Percentiles rank a stretch among this genome's conserved stretches.
Conservation (phyloP, 208 protist genomes). For the Borovskyia barvae region DNA sequence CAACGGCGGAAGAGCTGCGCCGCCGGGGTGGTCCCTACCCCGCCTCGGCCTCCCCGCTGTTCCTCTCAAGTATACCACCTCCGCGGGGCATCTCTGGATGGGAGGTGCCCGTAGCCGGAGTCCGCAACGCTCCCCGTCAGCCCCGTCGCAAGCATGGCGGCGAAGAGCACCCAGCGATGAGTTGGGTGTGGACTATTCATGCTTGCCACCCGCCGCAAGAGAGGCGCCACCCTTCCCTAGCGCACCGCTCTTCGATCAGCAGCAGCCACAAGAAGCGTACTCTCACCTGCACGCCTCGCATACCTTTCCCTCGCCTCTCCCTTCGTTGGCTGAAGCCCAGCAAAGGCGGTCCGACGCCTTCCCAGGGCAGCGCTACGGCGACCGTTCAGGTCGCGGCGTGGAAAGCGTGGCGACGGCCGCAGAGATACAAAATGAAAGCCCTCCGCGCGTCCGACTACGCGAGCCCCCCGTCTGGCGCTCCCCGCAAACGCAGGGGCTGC, state of each 20-base stretch:
- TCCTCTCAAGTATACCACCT: no score
- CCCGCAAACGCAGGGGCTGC: constrained; percentile 12
- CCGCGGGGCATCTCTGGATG: constrained; percentile 18
- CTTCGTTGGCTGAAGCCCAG: no score
- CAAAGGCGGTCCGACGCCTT: no score
- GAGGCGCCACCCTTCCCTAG: background rate
- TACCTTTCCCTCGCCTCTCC: no score
- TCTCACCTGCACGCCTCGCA: no score
- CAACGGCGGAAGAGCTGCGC: background rate
- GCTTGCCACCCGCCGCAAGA: background rate
- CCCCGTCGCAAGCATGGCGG: constrained; percentile 7
- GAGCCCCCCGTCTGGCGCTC: constrained; percentile 29
- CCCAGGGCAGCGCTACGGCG: no score
- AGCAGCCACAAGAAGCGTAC: constrained; percentile 3
- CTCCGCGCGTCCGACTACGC: constrained; percentile 7
- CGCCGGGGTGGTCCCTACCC: no score
- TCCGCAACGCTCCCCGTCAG: constrained; percentile 9
- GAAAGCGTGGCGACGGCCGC: no score
- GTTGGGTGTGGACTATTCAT: background rate
- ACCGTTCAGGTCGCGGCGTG: no score
- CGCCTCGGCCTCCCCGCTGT: no score
- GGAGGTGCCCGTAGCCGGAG: constrained; percentile 11
- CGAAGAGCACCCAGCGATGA: constrained; percentile 1
- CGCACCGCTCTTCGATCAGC: background rate
- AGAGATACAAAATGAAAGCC: no score